These are phyloP conservation scores for Tulasnella sp. DNA, from an alignment of 768 basidiomycete genomes.

Conservation along the genomic window DNA sequence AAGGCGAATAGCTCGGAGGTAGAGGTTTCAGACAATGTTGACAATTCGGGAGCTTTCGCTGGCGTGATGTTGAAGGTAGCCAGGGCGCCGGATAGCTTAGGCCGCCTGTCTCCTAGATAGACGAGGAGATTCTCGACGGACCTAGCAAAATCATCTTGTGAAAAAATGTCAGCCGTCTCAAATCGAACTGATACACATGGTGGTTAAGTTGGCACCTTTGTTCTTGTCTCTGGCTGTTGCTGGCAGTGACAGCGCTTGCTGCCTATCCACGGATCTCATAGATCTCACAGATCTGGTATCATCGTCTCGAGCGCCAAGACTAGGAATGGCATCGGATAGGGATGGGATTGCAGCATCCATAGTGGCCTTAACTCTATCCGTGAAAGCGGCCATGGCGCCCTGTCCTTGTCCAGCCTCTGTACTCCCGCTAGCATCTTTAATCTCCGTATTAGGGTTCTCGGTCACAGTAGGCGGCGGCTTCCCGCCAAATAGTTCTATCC, in stretches of 20 bases:
- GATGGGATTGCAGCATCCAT: conserved; percentile 43
- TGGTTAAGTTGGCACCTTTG: conserved; percentile 16
- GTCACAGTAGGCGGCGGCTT: conserved; percentile 30
- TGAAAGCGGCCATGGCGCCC: conserved; percentile 33
- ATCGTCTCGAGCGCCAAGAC: conserved; percentile 35
- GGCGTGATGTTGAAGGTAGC: conserved; percentile 57
- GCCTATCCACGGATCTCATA: not conserved
- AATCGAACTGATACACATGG: not conserved
- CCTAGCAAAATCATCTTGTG: conserved; percentile 47
- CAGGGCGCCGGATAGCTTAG: conserved; percentile 71
- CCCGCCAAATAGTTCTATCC: conserved; percentile 82
- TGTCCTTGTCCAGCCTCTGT: conserved; percentile 19
- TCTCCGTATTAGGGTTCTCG: conserved; percentile 24
- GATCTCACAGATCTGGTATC: conserved; percentile 43
- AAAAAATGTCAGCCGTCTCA: not conserved
- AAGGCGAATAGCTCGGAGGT: conserved; percentile 65
- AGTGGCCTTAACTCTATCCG: conserved; percentile 42
- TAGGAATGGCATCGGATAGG: conserved; percentile 20
- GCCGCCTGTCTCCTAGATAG: conserved; percentile 83
- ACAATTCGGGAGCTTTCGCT: conserved; percentile 53
- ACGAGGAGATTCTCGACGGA: conserved; percentile 82
- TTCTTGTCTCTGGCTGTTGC: conserved; percentile 29
- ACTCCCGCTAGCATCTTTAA: conserved; percentile 25
- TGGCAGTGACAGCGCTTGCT: not conserved
- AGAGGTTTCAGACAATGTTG: conserved; percentile 61